A percentile compares a stretch with the other conserved stretches of the same genome.
These are phyloP conservation scores for Mitragyna speciosa DNA, from an alignment of 257 asterid species.

Conservation along the genomic window DNA sequence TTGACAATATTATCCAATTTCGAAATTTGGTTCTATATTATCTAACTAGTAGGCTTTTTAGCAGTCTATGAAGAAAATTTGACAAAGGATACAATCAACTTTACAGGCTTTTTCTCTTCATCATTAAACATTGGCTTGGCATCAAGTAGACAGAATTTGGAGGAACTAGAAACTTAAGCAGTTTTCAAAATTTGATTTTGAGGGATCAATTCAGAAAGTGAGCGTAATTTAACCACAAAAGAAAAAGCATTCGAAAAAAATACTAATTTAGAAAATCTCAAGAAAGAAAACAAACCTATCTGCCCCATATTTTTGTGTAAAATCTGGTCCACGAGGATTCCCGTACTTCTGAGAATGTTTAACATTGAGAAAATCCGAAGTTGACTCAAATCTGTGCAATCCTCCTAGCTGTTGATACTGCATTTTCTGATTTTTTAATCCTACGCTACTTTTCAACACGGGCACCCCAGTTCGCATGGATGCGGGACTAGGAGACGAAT, in stretches of 20 bases:
- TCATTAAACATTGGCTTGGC: background rate
- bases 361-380: conserved; percentile 54
- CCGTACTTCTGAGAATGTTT: conserved; percentile 54
- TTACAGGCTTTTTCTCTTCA: background rate
- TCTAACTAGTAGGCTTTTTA: background rate
- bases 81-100: background rate
- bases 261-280: background rate
- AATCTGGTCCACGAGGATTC: conserved; percentile 53
- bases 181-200: background rate
- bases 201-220: background rate
- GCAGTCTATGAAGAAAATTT: background rate
- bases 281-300: conserved; percentile 55
- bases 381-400: conserved; percentile 54
- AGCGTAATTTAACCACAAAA: background rate
- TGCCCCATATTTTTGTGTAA: conserved; percentile 58
- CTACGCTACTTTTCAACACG: conserved; percentile 41
- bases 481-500: conserved; percentile 58
- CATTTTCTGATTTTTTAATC: conserved; percentile 58
- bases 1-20: background rate
- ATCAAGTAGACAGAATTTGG: background rate
- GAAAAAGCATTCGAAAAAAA: background rate
- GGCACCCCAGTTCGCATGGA: conserved; percentile 46
- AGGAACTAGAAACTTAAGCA: background rate
- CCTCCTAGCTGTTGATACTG: conserved; percentile 62
- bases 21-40: background rate